Percentiles rank a stretch among this genome's conserved stretches.
Conservation (phyloP, 2,329 filamentous ascomycete species). For the Ceratocystis papillata region DNA sequence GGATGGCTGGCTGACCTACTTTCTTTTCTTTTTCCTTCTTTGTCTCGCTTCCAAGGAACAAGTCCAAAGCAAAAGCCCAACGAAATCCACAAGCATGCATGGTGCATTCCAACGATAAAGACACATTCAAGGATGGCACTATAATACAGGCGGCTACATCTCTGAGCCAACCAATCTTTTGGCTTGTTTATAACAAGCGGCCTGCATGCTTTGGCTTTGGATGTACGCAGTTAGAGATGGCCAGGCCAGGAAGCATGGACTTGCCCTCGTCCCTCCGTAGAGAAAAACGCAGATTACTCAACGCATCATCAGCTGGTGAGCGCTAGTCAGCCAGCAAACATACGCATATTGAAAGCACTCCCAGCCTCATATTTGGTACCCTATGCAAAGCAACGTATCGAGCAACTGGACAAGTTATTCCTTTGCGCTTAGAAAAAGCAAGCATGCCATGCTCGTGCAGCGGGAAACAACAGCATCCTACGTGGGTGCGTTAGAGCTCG, state of each 20-base stretch:
- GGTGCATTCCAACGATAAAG: slow-evolving; percentile 12
- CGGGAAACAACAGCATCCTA: slow-evolving; percentile 3
- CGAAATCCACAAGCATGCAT: slow-evolving; percentile 11
- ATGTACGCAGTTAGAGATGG: no score
- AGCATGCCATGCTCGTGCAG: not conserved
- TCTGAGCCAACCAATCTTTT: no score
- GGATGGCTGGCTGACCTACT: not conserved
- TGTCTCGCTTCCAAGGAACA: no score
- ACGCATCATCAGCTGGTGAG: no score
- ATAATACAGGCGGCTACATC: not conserved
- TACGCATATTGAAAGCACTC: not conserved
- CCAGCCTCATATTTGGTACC: not conserved
- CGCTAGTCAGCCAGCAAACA: not conserved
- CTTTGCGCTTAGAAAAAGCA: slow-evolving; percentile 1
- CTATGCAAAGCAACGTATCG: not conserved
- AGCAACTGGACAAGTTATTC: not conserved
- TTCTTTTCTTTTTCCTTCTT: not conserved
- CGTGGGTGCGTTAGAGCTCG: not conserved
- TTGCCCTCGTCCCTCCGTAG: no score
- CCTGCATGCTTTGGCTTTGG: not conserved
- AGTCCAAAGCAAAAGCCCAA: not conserved
- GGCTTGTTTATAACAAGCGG: not conserved
- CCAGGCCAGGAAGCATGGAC: no score
- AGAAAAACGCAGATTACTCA: no score
- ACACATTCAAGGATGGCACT: not conserved